Base-by-base conservation (phyloP, 148 eudicot species). In the Gaultheria prostrata region DNA sequence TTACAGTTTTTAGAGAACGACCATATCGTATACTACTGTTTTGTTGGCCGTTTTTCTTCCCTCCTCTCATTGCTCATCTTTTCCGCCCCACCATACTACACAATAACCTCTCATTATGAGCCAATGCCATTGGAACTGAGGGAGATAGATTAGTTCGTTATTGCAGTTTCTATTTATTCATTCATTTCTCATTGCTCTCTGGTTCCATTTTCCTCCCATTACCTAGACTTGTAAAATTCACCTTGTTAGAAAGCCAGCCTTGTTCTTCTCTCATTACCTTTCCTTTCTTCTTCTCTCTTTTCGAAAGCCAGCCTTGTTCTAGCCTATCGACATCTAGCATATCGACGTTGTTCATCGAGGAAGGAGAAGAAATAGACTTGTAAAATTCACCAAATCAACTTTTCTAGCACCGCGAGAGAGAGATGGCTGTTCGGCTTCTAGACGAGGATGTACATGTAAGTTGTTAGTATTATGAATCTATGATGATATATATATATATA, bases 401-500 rank as follows among this genome's bases (percentile, higher is more conserved):
- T 10, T 43, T 45, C 45, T 74, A 21, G 77, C 57, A 32, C 56
- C 46, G 80, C 67, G 75, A 46, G 77, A 77, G 80, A 77, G 77
- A 59, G 86, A 21, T 43, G 51, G 50, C 43, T 28, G 80, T 87
- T 83, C 65, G 87, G 85, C 80, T 82, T 81, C 82, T 85, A 85
- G 90, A 80, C 65, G 73, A 82, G 88, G 88, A 82, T 89, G 90
- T 91, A 83, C 84, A 91, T 89, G 88, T 89, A 89, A 85, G 86
- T 86, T 86, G 86, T 86, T 86, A 85, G 88, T 67, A 67, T 67
- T 67, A 67, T 67, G 39, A 67, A 67, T 30, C 72, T 14, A 65
- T 65, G 35, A 67, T 28, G 72, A 28, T 65, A 3, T 48, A 48
- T 48, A 28, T 67, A 67, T 67, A 28, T 67, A 67, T 67, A 88